phyloP scores from a whole-genome alignment of 176 grass and related monocot species.

The Zoysia japonica region DNA sequence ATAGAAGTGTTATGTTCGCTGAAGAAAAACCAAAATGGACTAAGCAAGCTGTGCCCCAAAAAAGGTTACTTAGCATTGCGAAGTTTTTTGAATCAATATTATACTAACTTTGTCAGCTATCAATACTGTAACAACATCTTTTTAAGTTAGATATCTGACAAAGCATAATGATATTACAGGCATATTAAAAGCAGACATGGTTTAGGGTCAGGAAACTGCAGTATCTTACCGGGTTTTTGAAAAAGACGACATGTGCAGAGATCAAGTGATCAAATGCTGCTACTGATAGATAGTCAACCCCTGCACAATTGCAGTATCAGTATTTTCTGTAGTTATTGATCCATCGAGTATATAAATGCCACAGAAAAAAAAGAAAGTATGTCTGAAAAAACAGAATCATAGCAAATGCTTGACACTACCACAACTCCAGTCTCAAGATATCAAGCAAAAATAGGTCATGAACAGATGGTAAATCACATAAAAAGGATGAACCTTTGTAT shows the following conservation, averaged over 20 bases:
- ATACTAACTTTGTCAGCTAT: not conserved
- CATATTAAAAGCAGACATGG: not conserved
- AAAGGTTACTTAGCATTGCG: not conserved
- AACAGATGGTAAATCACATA: not conserved
- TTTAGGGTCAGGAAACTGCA: slow-evolving; percentile 9
- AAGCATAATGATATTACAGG: not conserved
- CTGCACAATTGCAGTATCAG: slow-evolving; percentile 43
- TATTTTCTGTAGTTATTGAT: slow-evolving; percentile 22
- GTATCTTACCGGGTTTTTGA: slow-evolving; percentile 66
- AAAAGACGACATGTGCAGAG: slow-evolving; percentile 79
- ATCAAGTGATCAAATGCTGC: slow-evolving; percentile 70
- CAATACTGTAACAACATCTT: slow-evolving; percentile 1
- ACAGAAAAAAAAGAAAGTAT: not conserved
- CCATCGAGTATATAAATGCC: not conserved
- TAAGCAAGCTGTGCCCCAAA: not conserved
- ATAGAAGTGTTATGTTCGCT: not conserved
- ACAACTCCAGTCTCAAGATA: not conserved
- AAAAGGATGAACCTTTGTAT: not conserved
- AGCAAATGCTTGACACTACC: not conserved
- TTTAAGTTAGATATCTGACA: slow-evolving; percentile 10
- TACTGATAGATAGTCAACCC: slow-evolving; percentile 71
- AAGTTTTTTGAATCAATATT: slow-evolving; percentile 11
- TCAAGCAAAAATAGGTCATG: not conserved
- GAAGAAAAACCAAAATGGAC: not conserved
- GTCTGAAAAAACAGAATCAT: not conserved